A percentile compares a stretch with the other conserved stretches of the same genome.
Evolutionary conservation across 441 rosid genomes (phyloP).

Genomic region (Arabidopsis hybrid): DNA sequence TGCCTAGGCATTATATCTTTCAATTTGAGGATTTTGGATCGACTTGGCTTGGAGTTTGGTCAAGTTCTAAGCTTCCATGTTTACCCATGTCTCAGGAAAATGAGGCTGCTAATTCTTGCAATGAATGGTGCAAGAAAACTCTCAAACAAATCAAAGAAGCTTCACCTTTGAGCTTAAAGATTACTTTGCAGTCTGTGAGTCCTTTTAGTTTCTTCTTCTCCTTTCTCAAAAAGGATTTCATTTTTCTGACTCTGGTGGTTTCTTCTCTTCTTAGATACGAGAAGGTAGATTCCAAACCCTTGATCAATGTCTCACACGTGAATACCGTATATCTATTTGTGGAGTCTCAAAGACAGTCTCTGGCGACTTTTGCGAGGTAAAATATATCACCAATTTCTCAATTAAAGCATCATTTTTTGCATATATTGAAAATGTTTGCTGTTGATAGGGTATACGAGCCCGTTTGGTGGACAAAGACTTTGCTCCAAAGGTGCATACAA

Average conservation of each 20-base stretch:
- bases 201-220: slow-evolving; percentile 5
- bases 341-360: slow-evolving; percentile 64
- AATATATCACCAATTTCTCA: slow-evolving; percentile 17
- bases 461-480: slow-evolving; percentile 84
- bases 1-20: slow-evolving; percentile 2
- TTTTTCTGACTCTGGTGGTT: slow-evolving; percentile 27
- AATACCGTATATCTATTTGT: slow-evolving; percentile 69
- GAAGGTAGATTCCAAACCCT: slow-evolving; percentile 93
- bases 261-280: slow-evolving; percentile 59
- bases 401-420: neutral
- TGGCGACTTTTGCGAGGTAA: slow-evolving; percentile 76
- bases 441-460: slow-evolving; percentile 75
- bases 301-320: slow-evolving; percentile 86
- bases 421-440: slow-evolving; percentile 15
- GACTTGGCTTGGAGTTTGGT: slow-evolving; percentile 15
- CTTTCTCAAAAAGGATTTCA: slow-evolving; percentile 8
- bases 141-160: slow-evolving; percentile 74
- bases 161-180: slow-evolving; percentile 89
- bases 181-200: slow-evolving; percentile 80
- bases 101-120: slow-evolving; percentile 57
- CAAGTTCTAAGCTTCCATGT: slow-evolving; percentile 20
- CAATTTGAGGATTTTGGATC: neutral
- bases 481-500: slow-evolving; percentile 79
- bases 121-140: slow-evolving; percentile 65
- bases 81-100: slow-evolving; percentile 54